A percentile compares a stretch with the other conserved stretches of the same genome.
Evolutionary conservation across 78 protist species (phyloP).

Genomic region (Diacronema lutheri): DNA sequence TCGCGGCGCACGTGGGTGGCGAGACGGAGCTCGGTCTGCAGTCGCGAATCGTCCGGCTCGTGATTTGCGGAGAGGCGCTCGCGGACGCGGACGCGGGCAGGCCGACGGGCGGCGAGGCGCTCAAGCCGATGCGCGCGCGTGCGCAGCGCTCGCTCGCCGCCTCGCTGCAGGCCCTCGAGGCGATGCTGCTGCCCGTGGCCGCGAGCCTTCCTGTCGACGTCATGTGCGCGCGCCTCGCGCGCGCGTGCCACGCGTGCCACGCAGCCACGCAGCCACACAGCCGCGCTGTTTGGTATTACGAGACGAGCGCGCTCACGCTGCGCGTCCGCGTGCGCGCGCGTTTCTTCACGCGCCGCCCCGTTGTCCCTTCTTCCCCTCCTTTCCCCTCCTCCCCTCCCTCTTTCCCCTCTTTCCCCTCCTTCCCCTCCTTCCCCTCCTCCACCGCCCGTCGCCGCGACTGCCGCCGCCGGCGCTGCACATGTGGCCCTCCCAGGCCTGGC

Average conservation of each 20-base stretch:
- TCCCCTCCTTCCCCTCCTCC: too few relatives aligned
- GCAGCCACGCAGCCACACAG: too few relatives aligned
- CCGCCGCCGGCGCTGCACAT: too few relatives aligned
- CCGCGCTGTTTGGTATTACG: too few relatives aligned
- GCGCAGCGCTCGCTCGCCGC: neutral
- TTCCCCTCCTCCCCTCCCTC: too few relatives aligned
- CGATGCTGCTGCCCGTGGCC: neutral
- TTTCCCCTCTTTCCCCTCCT: too few relatives aligned
- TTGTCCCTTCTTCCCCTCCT: too few relatives aligned
- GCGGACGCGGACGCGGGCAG: neutral
- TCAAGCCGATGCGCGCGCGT: neutral
- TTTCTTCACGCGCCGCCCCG: too few relatives aligned
- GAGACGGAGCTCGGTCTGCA: neutral
- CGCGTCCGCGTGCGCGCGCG: too few relatives aligned
- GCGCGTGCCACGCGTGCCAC: too few relatives aligned
- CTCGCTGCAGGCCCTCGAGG: constrained; percentile 8
- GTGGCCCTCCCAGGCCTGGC: constrained; percentile 31
- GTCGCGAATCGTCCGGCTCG: neutral
- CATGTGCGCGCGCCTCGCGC: constrained; percentile 34
- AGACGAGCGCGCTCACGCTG: too few relatives aligned
- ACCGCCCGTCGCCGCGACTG: too few relatives aligned
- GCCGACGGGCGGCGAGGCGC: neutral
- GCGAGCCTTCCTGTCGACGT: constrained; percentile 33
- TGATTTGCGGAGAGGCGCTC: neutral
- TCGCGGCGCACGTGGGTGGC: constrained; percentile 30